Conservation (phyloP, 2,329 filamentous ascomycete species). For the Ramularia collo-cygni region DNA sequence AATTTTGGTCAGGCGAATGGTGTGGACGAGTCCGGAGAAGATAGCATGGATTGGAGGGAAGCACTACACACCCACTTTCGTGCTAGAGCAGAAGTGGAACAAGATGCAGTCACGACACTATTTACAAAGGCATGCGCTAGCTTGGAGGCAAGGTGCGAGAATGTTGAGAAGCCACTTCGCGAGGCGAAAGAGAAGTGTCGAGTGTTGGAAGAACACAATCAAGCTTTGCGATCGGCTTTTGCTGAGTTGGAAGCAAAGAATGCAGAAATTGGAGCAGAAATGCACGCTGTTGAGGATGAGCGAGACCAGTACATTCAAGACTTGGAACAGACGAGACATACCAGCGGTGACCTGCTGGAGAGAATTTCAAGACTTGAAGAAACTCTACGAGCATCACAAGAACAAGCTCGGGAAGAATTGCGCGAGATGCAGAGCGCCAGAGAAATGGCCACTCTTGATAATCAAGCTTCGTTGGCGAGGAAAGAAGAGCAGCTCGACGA, state of each 20-base stretch:
- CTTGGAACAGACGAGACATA: constrained; percentile 33
- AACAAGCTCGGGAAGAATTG: constrained; percentile 29
- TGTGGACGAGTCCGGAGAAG: background rate
- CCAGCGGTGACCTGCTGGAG: constrained; percentile 37
- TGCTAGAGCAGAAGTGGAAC: constrained; percentile 36
- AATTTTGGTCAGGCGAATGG: constrained; percentile 1
- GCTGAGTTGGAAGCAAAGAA: constrained; percentile 33
- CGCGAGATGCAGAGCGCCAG: constrained; percentile 34
- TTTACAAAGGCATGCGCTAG: constrained; percentile 50
- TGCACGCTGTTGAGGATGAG: constrained; percentile 37
- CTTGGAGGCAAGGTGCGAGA: constrained; percentile 50
- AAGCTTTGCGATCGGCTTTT: constrained; percentile 31
- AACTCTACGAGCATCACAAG: constrained; percentile 21
- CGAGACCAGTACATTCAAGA: constrained; percentile 33
- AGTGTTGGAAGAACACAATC: constrained; percentile 30
- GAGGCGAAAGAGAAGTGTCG: constrained; percentile 36
- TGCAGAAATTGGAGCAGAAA: constrained; percentile 30
- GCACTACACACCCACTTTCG: constrained; percentile 41
- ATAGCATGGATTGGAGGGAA: constrained; percentile 41
- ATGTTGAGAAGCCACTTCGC: constrained; percentile 48
- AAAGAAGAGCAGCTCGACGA: constrained; percentile 42
- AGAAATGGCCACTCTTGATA: constrained; percentile 40
- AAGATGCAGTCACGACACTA: constrained; percentile 42
- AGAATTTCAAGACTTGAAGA: constrained; percentile 34
- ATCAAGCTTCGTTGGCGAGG: constrained; percentile 36